Evolutionary conservation across 1,139 yeast species (phyloP), one percentile per base, ranked within the genome.

Genomic region (Lizanozyma gosingica): DNA sequence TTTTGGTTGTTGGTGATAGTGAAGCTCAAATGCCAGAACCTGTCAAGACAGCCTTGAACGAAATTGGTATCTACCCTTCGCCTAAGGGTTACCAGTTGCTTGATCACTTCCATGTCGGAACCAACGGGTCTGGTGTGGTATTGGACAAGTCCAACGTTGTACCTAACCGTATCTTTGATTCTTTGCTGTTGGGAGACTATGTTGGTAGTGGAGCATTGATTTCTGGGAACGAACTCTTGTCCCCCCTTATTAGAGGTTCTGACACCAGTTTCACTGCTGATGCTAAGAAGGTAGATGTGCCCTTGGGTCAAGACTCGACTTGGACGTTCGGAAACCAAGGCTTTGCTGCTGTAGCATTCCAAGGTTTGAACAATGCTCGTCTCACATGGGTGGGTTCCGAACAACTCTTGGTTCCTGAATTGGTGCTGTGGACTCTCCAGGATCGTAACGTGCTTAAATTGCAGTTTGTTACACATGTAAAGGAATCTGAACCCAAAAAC

Each of bases 261-360:
- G 66, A 72, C 41, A 80, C 95, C 2, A 76, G 94, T 3, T 78
- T 78, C 54, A 74, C 83, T 15, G 66, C 67, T 45, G 57, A 55
- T 38, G 59, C 49, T 48, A 66, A 57, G 51, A 62, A 52, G 18
- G 51, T 39, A 39, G 59, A 57, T 18, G 71, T 66, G 41, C 61
- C 67, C n/a, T 48, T 64, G 39, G 59, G 59, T 14, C 51, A 56
- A 33, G 83, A 80, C 32, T 69, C 70, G 18, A 59, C 73, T 6
- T 94, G 97, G 95, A 80, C 86, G 9, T 67, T 80, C 38, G 98
- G 98, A 18, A 69, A 78, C 39, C 95, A 90, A 62, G 87, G 87
- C 14, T 79, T 69, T 56, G 57, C 85, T 42, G 77, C 81, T 17
- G 94, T 80, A n/a, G 94, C 80, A 1, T 75, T 87, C 54, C 98